A percentile compares a stretch with the other conserved stretches of the same genome.
These are phyloP conservation scores for Aegle marmelos DNA, from an alignment of 345 rosid species.

Conservation along the genomic window DNA sequence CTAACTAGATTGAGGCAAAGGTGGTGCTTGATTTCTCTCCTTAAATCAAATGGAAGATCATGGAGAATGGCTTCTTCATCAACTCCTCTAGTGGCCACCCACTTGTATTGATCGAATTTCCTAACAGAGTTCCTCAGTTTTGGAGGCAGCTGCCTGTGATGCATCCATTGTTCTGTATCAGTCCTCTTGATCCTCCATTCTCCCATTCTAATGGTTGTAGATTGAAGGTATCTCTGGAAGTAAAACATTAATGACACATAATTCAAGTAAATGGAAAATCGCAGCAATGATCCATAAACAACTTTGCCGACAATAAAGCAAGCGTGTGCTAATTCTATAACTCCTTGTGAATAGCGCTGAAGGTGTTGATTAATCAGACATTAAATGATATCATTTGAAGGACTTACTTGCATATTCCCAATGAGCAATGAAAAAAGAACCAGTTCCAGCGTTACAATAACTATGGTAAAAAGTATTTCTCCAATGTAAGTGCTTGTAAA, in stretches of 20 bases:
- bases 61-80: constrained; percentile 24
- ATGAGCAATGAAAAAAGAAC: constrained; percentile 37
- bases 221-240: constrained; percentile 20
- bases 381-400: no score
- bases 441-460: constrained; percentile 30
- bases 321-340: no score
- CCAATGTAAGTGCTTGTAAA: constrained; percentile 29
- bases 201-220: constrained; percentile 9
- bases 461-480: constrained; percentile 31
- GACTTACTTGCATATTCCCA: constrained; percentile 33
- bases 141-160: constrained; percentile 27
- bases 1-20: constrained; percentile 22
- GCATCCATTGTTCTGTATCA: constrained; percentile 30
- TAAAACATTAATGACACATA: not conserved
- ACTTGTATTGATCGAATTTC: constrained; percentile 22
- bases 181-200: constrained; percentile 25
- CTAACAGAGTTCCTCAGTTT: constrained; percentile 18
- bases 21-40: constrained; percentile 21
- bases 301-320: no score
- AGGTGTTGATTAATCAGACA: no score
- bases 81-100: constrained; percentile 29
- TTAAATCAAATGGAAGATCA: constrained; percentile 16
- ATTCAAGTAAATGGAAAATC: not conserved
- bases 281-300: no score
- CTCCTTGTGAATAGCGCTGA: no score